phyloP scores from a whole-genome alignment of 2,329 filamentous ascomycete genomes.

The Xylaria sp. region DNA sequence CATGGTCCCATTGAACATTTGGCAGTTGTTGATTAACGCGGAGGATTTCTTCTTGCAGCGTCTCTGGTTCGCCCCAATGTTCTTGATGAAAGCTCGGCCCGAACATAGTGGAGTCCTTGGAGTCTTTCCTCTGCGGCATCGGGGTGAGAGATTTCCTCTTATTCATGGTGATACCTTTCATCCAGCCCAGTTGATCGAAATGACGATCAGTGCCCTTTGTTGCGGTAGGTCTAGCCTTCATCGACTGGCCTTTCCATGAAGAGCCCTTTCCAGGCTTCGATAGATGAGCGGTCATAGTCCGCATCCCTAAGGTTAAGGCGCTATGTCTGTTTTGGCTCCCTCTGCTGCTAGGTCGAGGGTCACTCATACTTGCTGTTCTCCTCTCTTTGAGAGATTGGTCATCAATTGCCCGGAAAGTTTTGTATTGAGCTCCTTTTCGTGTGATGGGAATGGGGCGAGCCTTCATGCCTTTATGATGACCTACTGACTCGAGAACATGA shows the following conservation, averaged over 20 bases:
- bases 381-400: constrained; percentile 63
- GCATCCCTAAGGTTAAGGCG: constrained; percentile 52
- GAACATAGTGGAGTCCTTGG: constrained; percentile 59
- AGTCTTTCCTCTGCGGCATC: constrained; percentile 54
- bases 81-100: constrained; percentile 58
- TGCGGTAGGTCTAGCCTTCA: constrained; percentile 59
- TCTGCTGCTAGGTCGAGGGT: constrained; percentile 56
- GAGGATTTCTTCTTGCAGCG: constrained; percentile 68
- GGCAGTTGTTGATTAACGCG: constrained; percentile 66
- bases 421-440: constrained; percentile 83
- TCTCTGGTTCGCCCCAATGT: constrained; percentile 66
- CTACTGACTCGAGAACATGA: constrained; percentile 69
- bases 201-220: constrained; percentile 52
- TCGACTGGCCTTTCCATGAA: constrained; percentile 62
- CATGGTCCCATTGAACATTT: constrained; percentile 68
- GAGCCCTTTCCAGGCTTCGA: constrained; percentile 43
- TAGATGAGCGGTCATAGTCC: constrained; percentile 49
- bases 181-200: constrained; percentile 69
- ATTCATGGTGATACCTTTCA: constrained; percentile 71
- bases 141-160: constrained; percentile 55
- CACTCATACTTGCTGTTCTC: constrained; percentile 66
- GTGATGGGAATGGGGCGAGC: constrained; percentile 74
- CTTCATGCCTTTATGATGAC: constrained; percentile 72
- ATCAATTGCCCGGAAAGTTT: constrained; percentile 79
- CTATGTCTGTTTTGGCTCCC: constrained; percentile 51